These are phyloP conservation scores for Trametes sp. DNA, from an alignment of 1,284 basidiomycete species.

Conservation along the genomic window DNA sequence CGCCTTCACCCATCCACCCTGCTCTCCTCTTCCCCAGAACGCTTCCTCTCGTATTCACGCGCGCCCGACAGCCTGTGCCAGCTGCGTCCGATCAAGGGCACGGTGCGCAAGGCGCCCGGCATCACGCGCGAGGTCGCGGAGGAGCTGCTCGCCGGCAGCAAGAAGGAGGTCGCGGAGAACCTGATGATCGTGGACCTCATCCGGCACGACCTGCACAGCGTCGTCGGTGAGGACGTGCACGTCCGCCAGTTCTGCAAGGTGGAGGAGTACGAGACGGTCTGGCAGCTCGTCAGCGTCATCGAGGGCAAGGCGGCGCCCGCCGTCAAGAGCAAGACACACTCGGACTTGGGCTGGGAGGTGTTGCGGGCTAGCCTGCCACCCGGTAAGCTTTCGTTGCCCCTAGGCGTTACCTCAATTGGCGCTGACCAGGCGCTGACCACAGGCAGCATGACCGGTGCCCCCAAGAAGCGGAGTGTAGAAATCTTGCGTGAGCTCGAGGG, in stretches of 20 bases:
- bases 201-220: constrained; percentile 86
- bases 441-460: constrained; percentile 98
- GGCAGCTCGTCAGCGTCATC: constrained; percentile 96
- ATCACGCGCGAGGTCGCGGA: constrained; percentile 72
- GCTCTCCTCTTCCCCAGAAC: constrained; percentile 89
- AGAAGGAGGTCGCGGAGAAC: constrained; percentile 97
- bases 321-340: constrained; percentile 42
- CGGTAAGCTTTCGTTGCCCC: constrained; percentile 54
- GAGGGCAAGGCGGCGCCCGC: constrained; percentile 59
- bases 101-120: constrained; percentile 71
- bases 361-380: constrained; percentile 87
- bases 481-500: constrained; percentile 87
- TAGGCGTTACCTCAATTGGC: not conserved
- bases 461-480: constrained; percentile 93
- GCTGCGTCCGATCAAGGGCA: constrained; percentile 97
- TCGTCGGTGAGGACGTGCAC: constrained; percentile 78
- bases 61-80: constrained; percentile 73
- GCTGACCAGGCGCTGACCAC: constrained; percentile 14
- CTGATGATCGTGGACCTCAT: constrained; percentile 99
- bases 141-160: constrained; percentile 71
- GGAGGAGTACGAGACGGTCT: constrained; percentile 95
- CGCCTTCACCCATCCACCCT: constrained; percentile 72
- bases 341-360: constrained; percentile 78
- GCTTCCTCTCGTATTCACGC: constrained; percentile 88
- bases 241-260: constrained; percentile 90